Percentiles rank a stretch among this genome's conserved stretches.
Evolutionary conservation across 495 filamentous ascomycete species (phyloP).

Genomic region (Choiromyces venosus): DNA sequence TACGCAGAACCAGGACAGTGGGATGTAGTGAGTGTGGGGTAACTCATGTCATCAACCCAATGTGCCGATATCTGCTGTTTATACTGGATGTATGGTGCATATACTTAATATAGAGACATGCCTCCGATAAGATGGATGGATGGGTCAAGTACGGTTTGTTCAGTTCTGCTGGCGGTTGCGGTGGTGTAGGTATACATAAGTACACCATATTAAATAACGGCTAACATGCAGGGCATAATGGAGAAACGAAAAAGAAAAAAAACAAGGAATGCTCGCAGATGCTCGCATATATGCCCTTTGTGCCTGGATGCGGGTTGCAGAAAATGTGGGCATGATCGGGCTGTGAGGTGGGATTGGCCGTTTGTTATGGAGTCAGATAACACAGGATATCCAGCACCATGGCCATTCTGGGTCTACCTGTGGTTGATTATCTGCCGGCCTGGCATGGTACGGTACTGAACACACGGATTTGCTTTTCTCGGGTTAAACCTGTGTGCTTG

Average conservation of each 20-base stretch:
- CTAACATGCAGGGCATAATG: not conserved
- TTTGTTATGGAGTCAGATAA: not conserved
- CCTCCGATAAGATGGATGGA: not conserved
- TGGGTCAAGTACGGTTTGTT: not conserved
- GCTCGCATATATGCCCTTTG: not conserved
- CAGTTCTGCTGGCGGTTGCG: not conserved
- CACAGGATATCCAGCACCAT: not conserved
- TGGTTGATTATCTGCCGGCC: not conserved
- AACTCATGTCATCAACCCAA: not conserved
- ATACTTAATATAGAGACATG: not conserved
- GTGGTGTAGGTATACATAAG: not conserved
- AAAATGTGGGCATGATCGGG: not conserved
- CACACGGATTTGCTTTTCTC: not conserved
- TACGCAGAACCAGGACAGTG: not conserved
- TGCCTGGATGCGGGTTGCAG: not conserved
- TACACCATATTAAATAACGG: not conserved
- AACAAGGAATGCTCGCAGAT: not conserved
- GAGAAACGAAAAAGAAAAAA: not conserved
- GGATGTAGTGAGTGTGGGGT: not conserved
- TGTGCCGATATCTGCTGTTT: not conserved
- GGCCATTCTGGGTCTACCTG: not conserved
- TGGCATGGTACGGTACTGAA: not conserved
- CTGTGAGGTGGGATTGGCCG: not conserved
- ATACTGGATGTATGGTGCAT: not conserved
- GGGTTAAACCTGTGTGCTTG: not conserved